Conservation (phyloP, 2,329 filamentous ascomycete genomes). For the Colletotrichum ledebouriae region DNA sequence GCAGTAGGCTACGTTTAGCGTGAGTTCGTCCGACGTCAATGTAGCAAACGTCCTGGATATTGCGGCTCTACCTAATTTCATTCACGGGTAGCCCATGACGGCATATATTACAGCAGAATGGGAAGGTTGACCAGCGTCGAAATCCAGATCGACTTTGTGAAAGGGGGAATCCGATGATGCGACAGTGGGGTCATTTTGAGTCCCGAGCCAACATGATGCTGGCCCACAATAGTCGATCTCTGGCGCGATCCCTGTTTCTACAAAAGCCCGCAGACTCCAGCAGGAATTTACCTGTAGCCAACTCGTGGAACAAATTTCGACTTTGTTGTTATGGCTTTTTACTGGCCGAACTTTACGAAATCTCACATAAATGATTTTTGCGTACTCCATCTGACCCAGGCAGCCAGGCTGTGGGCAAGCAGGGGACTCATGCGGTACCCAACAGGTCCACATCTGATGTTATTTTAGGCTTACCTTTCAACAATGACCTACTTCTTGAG, state of each 20-base stretch:
- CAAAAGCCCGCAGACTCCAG: too few species aligned
- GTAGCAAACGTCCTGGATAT: too few species aligned
- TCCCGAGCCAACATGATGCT: slow-evolving; percentile 4
- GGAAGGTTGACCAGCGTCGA: not conserved
- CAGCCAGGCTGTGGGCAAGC: not conserved
- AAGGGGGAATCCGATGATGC: not conserved
- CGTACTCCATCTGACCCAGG: not conserved
- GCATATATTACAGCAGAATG: not conserved
- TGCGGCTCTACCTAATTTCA: not conserved
- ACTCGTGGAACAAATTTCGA: not conserved
- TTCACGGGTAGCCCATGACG: not conserved
- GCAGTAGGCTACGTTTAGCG: too few species aligned
- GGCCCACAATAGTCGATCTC: too few species aligned
- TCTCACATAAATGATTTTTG: not conserved
- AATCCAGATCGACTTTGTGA: not conserved
- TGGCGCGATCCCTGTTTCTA: too few species aligned
- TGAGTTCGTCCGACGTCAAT: too few species aligned
- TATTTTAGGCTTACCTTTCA: slow-evolving; percentile 1
- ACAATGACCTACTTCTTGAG: not conserved
- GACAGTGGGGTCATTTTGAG: not conserved
- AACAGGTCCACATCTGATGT: slow-evolving; percentile 1
- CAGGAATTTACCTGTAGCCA: too few species aligned
- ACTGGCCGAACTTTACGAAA: too few species aligned
- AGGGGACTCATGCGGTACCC: slow-evolving; percentile 1
- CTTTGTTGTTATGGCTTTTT: too few species aligned